Percentiles rank a stretch among this genome's conserved stretches.
These are phyloP conservation scores for Malus hybrid DNA, from an alignment of 331 rosid genomes.

Conservation along the genomic window DNA sequence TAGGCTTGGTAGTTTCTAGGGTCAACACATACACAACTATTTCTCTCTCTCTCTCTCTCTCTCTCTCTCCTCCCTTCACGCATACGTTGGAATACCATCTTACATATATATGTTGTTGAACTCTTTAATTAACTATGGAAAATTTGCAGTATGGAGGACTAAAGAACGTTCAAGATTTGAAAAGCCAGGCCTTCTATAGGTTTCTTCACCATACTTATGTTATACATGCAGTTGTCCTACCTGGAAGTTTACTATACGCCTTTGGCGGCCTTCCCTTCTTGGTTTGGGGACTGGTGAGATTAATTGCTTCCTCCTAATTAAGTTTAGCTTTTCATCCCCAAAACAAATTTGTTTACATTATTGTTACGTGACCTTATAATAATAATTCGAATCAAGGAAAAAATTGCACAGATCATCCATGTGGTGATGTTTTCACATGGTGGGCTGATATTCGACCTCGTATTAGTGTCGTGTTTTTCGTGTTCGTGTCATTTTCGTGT, in stretches of 20 bases:
- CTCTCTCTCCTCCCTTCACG: too few relatives aligned
- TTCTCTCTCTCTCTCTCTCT: too few relatives aligned
- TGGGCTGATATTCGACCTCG: too few relatives aligned
- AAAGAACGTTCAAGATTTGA: conserved; percentile 66
- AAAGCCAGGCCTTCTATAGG: conserved; percentile 60
- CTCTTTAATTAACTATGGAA: background rate
- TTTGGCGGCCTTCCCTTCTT: conserved; percentile 76
- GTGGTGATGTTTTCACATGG: background rate
- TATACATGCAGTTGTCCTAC: conserved; percentile 49
- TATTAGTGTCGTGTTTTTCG: too few relatives aligned
- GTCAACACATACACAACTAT: too few relatives aligned
- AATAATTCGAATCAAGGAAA: too few relatives aligned
- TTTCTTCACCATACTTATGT: conserved; percentile 52
- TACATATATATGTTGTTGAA: background rate
- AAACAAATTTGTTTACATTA: background rate
- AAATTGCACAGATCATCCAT: background rate
- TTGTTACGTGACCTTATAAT: background rate
- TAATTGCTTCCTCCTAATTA: background rate
- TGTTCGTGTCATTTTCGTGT: too few relatives aligned
- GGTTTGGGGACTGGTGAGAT: conserved; percentile 76
- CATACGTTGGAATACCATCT: too few relatives aligned
- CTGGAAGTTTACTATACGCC: conserved; percentile 53
- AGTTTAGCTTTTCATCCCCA: background rate
- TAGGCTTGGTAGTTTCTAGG: too few relatives aligned
- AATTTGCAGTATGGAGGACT: conserved; percentile 60